Conservation (phyloP, 169 alveolate species). For the Eimeria tenella region DNA sequence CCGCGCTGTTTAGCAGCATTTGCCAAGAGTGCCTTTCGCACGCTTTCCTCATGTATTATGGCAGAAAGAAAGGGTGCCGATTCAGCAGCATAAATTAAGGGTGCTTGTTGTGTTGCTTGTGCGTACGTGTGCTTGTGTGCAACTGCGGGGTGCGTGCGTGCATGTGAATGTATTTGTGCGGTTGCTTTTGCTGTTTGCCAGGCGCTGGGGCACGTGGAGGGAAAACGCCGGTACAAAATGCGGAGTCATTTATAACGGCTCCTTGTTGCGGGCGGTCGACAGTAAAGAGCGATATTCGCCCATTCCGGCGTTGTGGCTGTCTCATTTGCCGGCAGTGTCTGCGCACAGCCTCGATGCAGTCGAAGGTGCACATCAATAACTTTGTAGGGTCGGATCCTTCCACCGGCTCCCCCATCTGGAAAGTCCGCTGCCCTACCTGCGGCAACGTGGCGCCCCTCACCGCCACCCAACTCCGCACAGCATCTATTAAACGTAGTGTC, state of each 20-base stretch:
- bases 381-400: slow-evolving; percentile 27
- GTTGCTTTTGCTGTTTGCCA: neutral
- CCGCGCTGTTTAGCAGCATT: no score
- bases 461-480: slow-evolving; percentile 19
- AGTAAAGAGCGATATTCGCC: slow-evolving; percentile 18
- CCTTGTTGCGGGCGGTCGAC: slow-evolving; percentile 29
- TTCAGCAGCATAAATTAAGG: no score
- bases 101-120: no score
- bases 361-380: slow-evolving; percentile 17
- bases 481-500: slow-evolving; percentile 18
- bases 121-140: no score
- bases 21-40: no score
- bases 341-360: slow-evolving; percentile 18
- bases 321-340: slow-evolving; percentile 34
- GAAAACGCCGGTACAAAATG: neutral
- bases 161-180: no score
- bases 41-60: no score
- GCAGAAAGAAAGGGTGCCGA: no score
- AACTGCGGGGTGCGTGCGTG: no score
- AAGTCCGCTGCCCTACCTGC: slow-evolving; percentile 35
- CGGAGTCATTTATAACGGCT: slow-evolving; percentile 36
- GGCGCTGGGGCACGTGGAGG: neutral
- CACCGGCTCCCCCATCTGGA: slow-evolving; percentile 37
- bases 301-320: slow-evolving; percentile 32
- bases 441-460: slow-evolving; percentile 7